Conservation (phyloP, 257 asterid genomes). For the Mitragyna speciosa region DNA sequence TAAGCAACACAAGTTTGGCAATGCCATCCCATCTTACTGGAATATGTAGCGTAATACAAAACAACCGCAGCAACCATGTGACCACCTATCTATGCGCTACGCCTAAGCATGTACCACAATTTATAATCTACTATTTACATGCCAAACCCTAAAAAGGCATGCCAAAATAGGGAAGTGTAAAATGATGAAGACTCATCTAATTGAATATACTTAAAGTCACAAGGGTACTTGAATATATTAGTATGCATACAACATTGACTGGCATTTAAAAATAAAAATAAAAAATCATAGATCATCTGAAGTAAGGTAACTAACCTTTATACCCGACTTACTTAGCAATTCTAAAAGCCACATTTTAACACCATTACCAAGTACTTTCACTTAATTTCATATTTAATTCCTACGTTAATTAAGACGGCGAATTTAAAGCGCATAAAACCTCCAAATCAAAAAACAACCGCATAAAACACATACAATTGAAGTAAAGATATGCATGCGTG, state of each 20-base stretch:
- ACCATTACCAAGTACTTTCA: background rate
- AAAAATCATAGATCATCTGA: no score
- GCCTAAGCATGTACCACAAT: background rate
- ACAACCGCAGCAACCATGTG: conserved; percentile 7
- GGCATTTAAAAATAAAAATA: background rate
- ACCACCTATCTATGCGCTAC: background rate
- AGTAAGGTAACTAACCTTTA: background rate
- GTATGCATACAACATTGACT: background rate
- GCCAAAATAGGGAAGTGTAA: background rate
- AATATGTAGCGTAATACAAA: background rate
- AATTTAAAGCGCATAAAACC: background rate
- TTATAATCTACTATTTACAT: background rate
- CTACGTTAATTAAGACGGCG: background rate
- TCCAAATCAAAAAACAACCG: background rate
- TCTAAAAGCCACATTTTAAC: background rate
- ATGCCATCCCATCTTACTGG: background rate
- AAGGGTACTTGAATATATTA: background rate
- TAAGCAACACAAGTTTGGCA: background rate
- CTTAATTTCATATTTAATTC: background rate
- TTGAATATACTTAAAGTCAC: background rate
- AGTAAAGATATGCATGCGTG: background rate
- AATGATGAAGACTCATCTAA: background rate
- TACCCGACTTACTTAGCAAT: background rate
- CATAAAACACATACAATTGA: background rate
- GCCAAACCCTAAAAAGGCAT: background rate